Evolutionary conservation across 1,139 yeast species (phyloP), one percentile per base, ranked within the genome.

Genomic region (Lodderomyces orthopsilosis): DNA sequence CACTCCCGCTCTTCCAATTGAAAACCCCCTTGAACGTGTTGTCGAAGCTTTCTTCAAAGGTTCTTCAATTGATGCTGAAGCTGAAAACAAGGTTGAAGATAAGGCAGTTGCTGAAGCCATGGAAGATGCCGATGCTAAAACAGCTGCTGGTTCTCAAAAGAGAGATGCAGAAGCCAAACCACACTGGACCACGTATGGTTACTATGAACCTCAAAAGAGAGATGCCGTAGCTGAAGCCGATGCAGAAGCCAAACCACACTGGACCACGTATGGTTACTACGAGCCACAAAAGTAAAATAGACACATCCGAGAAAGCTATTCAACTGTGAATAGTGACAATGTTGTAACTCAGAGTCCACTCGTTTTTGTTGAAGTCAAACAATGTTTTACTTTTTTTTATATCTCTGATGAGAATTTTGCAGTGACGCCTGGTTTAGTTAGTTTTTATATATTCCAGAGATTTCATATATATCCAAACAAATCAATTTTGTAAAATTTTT

Each of bases 191-290:
- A 42, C 33, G 17, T 49, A 43, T 36, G 46, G 44, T 8, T 41
- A 38, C 35, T 49, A 41, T 30, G 45, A 48, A 36, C 51, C 51
- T 33, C 41, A 30, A 14, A 46, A 48, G 37, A 45, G 49, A 40
- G 49, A 46, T 19, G 43, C 44, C 24, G 40, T 45, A 12, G 41
- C 38, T 14, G 35, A 40, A 22, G 41, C 42, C 14, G 45, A n/a
- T n/a, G n/a, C n/a, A n/a, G n/a, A 42, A 4, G 45, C 42, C 22
- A 41, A 17, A 37, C 23, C 35, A 14, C 15, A 22, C 19, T 41
- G 42, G 43, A 46, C 46, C 18, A 46, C 34, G 15, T 40, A 38
- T 37, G 44, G 44, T 15, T 43, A 43, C 37, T 42, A 38, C 19
- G 45, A 42, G 26, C 47, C 47, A 34, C 42, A 21, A 21, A 21